A percentile compares a stretch with the other conserved stretches of the same genome.
These are phyloP conservation scores for Glebionis coronaria DNA, from an alignment of 129 eudicot genomes.

Conservation along the genomic window DNA sequence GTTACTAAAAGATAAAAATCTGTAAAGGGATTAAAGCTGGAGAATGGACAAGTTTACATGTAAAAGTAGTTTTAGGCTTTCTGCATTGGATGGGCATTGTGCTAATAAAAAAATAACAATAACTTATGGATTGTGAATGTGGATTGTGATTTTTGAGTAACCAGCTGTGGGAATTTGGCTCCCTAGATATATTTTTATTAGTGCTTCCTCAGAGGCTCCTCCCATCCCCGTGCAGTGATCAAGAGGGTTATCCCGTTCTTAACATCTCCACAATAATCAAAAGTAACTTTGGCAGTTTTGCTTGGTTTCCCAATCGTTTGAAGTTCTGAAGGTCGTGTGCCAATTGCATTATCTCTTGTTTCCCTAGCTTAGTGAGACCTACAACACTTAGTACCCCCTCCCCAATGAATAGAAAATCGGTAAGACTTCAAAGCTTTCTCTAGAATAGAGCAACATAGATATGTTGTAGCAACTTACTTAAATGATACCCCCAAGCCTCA, in stretches of 20 bases:
- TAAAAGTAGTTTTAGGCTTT: too few relatives aligned
- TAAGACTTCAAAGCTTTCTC: slow-evolving; percentile 79
- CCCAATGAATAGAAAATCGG: slow-evolving; percentile 66
- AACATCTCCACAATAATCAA: slow-evolving; percentile 79
- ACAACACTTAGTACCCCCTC: slow-evolving; percentile 76
- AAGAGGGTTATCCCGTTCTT: slow-evolving; percentile 54
- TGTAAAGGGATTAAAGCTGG: too few relatives aligned
- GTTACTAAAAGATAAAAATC: too few relatives aligned
- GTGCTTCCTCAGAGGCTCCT: slow-evolving; percentile 50
- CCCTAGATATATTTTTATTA: too few relatives aligned
- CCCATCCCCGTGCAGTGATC: slow-evolving; percentile 81
- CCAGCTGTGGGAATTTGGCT: too few relatives aligned
- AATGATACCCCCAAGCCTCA: slow-evolving; percentile 85
- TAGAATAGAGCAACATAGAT: slow-evolving; percentile 49
- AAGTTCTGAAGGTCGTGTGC: slow-evolving; percentile 82
- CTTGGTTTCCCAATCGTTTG: slow-evolving; percentile 82
- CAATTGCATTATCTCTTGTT: slow-evolving; percentile 19
- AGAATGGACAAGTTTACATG: too few relatives aligned
- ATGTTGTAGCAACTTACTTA: slow-evolving; percentile 72
- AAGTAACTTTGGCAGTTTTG: slow-evolving; percentile 79
- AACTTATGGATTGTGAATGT: too few relatives aligned
- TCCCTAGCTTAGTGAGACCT: slow-evolving; percentile 50
- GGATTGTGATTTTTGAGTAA: too few relatives aligned
- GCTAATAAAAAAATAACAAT: too few relatives aligned
- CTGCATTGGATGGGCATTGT: too few relatives aligned